Base-by-base conservation (phyloP, 2,329 filamentous ascomycete genomes). In the Monosporascus cannonballus region DNA sequence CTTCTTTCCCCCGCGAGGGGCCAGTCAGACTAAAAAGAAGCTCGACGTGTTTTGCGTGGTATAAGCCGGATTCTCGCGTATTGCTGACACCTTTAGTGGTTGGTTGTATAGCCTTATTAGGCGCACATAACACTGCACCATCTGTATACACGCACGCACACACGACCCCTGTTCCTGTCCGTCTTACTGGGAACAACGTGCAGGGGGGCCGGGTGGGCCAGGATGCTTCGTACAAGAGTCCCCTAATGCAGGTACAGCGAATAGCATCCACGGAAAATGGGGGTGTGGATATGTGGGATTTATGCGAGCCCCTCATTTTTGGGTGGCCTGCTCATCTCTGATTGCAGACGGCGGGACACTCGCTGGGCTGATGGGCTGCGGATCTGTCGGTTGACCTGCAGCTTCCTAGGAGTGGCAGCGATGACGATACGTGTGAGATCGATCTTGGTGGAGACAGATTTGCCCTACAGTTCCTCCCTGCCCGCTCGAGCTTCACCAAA, bases 21-120 rank as follows among this genome's bases (percentile, higher is more conserved):
- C 54, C 52, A 60, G 46, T 53, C 54, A 57, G 56, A 48, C 57
- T 57, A 55, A 55, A 60, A 60, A 53, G 34, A 49, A 51, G 54
- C 52, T 52, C 48, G 56, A 60, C 58, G 58, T 56, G 58, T 60
- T 45, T 3, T 30, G 49, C 48, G 50, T 52, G 51, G 51, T 54
- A 52, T 53, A 56, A 44, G 52, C 54, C 20, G 54, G 51, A 59
- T 57, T 22, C 17, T 46, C 47, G 30, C 47, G 30, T 38, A 18
- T 22, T 49, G 51, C 24, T 48, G 36, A 25, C 30, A 42, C 41
- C 24, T 25, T 17, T 46, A 27, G 30, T 30, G 24, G n/a, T 17
- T 30, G 42, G 42, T 27, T 27, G 2, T 46, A 46, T 27, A 42
- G 17, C 39, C 11, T 20, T 46, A 46, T 34, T 34, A 9, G 30